Evolutionary conservation across 306 rosid species (phyloP), one percentile per base, ranked within the genome.

Genomic region (Castanea sativa): DNA sequence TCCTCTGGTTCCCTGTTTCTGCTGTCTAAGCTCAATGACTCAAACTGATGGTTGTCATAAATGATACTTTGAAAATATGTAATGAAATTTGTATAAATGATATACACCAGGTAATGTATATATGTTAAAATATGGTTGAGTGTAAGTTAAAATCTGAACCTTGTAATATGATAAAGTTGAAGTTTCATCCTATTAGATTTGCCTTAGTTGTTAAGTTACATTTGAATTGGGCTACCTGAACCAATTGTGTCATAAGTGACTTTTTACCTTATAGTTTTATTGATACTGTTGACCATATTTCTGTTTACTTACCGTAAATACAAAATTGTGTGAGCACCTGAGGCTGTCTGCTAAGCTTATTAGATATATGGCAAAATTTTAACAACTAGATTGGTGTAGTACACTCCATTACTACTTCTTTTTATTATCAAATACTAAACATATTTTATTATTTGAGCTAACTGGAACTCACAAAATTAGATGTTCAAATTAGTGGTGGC

Each of bases 1-100:
- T 93, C 96, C 83, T 95, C 99, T 63, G 86, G 88, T 75, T 82
- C 94, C 84, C 89, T 95, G 43, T 86, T 89, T 80, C 81, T 95
- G 79, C 82, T 93, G 74, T 90, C 99, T 38, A 95, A 83, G 88
- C 93, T 95, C 77, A 87, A 56, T 45, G 90, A 84, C 25, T 73
- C 67, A 29, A 84, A 81, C 15, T 86, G 70, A 83, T 13, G 25
- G 51, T 33, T 73, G 52, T 20, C 19, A 57, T 21, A 15, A 57
- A 27, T 18, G 32, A 29, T 63, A 18, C 43, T 63, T 33, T 19
- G 52, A 32, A 32, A 67, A 67, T 16, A 33, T 19, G 11, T 35
- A 19, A 67, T 0, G 52, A 32, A 10, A 35, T 19, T 23, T 35
- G 35, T 5, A 6, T 61, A 6, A 29, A 0, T 14, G 7, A 61